phyloP scores from a whole-genome alignment of 352 stramenopile genomes.

The Pseudoperonospora humuli region DNA sequence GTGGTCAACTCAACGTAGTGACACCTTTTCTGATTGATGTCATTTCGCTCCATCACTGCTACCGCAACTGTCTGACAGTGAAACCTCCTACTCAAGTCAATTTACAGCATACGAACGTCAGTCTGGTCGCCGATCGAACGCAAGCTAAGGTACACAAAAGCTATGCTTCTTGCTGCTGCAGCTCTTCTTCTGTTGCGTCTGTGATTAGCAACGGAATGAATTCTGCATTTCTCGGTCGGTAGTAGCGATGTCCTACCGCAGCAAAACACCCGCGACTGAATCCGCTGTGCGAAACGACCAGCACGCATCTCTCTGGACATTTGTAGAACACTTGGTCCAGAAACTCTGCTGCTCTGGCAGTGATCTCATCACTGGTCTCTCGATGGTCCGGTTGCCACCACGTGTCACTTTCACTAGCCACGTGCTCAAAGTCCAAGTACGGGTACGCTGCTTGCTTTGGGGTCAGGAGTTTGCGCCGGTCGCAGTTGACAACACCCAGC shows the following conservation, averaged over 20 bases:
- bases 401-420: conserved; percentile 39
- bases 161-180: conserved; percentile 10
- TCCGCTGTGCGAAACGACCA: conserved; percentile 59
- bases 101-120: conserved; percentile 15
- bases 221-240: conserved; percentile 56
- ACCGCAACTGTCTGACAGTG: not conserved
- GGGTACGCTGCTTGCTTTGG: conserved; percentile 35
- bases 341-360: conserved; percentile 38
- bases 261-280: conserved; percentile 57
- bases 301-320: conserved; percentile 27
- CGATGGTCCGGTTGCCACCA: conserved; percentile 50
- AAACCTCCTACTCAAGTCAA: conserved; percentile 5
- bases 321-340: conserved; percentile 39
- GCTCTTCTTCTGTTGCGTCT: conserved; percentile 19
- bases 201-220: conserved; percentile 57
- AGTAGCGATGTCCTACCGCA: conserved; percentile 54
- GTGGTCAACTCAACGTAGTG: not conserved
- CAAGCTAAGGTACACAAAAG: not conserved
- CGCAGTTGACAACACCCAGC: conserved; percentile 55
- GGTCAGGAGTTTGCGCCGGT: conserved; percentile 38
- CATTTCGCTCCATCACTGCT: conserved; percentile 7
- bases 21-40: not conserved
- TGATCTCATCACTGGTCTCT: conserved; percentile 56
- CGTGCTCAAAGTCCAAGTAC: conserved; percentile 40
- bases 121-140: not conserved